Conservation (phyloP, 2,329 filamentous ascomycete species). For the Proliferodiscus dingleyae region DNA sequence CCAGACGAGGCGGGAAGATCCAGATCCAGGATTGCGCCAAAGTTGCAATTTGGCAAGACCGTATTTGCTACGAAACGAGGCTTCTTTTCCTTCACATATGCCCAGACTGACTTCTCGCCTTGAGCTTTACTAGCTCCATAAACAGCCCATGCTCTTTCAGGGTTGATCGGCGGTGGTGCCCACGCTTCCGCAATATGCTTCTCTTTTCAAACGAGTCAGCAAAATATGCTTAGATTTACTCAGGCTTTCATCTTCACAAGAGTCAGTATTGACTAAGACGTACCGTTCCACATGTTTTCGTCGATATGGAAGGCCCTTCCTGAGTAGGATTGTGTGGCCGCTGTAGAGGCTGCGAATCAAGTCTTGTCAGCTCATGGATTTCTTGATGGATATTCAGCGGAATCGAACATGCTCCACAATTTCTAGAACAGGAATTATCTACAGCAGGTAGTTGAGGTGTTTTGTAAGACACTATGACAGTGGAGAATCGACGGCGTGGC, state of each 20-base stretch:
- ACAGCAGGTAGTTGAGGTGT: too few relatives aligned
- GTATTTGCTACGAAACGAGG: conserved; percentile 20
- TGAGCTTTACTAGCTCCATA: conserved; percentile 36
- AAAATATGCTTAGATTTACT: neutral
- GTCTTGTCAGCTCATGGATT: too few relatives aligned
- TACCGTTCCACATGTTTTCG: too few relatives aligned
- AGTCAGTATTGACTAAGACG: neutral
- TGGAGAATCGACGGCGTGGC: too few relatives aligned
- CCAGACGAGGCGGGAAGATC: neutral
- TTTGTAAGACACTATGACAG: too few relatives aligned
- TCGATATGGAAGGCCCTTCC: too few relatives aligned
- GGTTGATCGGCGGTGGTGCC: conserved; percentile 26
- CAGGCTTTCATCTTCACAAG: conserved; percentile 4
- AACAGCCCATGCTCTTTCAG: conserved; percentile 13
- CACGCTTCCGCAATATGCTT: conserved; percentile 29
- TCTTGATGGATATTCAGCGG: too few relatives aligned
- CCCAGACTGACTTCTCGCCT: conserved; percentile 34
- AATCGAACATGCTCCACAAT: too few relatives aligned
- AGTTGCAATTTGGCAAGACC: conserved; percentile 30
- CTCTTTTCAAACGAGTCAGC: conserved; percentile 31
- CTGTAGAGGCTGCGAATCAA: too few relatives aligned
- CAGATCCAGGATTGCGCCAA: neutral
- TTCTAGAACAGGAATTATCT: too few relatives aligned
- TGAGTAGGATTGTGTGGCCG: too few relatives aligned
- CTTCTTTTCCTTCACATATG: conserved; percentile 29